Base-by-base conservation (phyloP, 2,329 filamentous ascomycete genomes). In the Parastagonospora nodorum region DNA sequence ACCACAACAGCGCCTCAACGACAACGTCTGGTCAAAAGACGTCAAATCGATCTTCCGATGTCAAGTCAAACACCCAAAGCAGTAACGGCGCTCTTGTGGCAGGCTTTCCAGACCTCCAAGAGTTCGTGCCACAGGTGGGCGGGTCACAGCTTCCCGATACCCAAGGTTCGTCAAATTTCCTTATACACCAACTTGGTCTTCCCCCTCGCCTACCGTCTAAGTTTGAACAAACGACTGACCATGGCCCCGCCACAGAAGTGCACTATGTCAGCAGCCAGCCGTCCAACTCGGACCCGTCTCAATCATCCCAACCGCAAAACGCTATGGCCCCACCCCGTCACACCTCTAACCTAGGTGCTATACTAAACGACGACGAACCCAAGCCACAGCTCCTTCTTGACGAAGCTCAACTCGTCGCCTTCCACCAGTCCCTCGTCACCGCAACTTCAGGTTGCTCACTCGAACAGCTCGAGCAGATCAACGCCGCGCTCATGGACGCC, bases 391-490 rank as follows among this genome's bases (percentile, higher is more conserved):
- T 78, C 45, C 70, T 78, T 27, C 60, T 84, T 11, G 81, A 85
- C 51, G 72, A 80, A 8, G 60, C 66, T 0, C 78, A 82, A 28
- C 77, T 91, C 19, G 72, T 77, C 2, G 70, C 77, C 6, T 81
- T 95, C 48, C 80, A 91, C 49, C 71, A 79, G 0, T 79, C 84
- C 32, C 77, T 96, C 30, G 86, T 87, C 0, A 75, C 82, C 27
- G 79, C 81, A 38, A 93, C 89, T 2, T 87, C 84, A 15, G 90
- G 90, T 1, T 90, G 89, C 71, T 89, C 88, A 0, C 89, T 99
- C 45, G 94, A 99, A 75, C 93, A 99, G 73, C 78, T 99, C 15
- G 93, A 97, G 78, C 93, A 97, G 74, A 87, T 97, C 70, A 92
- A 92, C 71, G 88, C 92, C 7, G 86, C 88, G 60, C 78, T 97